phyloP scores from a whole-genome alignment of 176 grass and related monocot species.

The Pontederia crassipes region DNA sequence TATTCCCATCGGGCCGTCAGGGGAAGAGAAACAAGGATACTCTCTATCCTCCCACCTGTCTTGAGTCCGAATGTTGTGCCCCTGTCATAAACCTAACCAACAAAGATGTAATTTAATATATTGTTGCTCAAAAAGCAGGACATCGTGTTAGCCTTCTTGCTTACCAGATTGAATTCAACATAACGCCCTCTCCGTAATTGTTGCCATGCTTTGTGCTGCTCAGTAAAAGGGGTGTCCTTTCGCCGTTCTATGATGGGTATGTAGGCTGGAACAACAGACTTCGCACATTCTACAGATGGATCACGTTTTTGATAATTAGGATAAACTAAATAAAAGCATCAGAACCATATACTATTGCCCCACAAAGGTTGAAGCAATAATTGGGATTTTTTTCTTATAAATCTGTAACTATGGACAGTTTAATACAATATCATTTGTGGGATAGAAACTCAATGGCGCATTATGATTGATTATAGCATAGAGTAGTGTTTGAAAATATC shows the following conservation, averaged over 20 bases:
- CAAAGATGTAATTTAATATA: not conserved
- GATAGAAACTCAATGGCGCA: not conserved
- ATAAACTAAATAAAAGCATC: no score
- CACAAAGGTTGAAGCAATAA: not conserved
- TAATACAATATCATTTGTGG: not conserved
- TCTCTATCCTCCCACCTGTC: constrained; percentile 94
- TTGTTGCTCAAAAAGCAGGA: not conserved
- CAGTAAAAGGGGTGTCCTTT: constrained; percentile 75
- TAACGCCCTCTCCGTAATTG: constrained; percentile 90
- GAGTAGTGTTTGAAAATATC: no score
- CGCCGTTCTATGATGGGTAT: constrained; percentile 79
- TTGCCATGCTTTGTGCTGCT: constrained; percentile 93
- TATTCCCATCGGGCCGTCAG: constrained; percentile 86
- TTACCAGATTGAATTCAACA: constrained; percentile 95
- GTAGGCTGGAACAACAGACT: constrained; percentile 85
- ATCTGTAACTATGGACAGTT: not conserved
- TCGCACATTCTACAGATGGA: constrained; percentile 49
- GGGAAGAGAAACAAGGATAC: constrained; percentile 88
- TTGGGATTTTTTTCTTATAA: not conserved
- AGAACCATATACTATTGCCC: no score
- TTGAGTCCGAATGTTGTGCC: constrained; percentile 96
- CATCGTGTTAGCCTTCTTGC: not conserved
- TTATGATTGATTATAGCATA: no score
- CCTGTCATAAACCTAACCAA: constrained; percentile 79
- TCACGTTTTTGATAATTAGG: no score